These are phyloP conservation scores for Suhomyces faveliae DNA, from an alignment of 805 yeast genomes.

Conservation along the genomic window DNA sequence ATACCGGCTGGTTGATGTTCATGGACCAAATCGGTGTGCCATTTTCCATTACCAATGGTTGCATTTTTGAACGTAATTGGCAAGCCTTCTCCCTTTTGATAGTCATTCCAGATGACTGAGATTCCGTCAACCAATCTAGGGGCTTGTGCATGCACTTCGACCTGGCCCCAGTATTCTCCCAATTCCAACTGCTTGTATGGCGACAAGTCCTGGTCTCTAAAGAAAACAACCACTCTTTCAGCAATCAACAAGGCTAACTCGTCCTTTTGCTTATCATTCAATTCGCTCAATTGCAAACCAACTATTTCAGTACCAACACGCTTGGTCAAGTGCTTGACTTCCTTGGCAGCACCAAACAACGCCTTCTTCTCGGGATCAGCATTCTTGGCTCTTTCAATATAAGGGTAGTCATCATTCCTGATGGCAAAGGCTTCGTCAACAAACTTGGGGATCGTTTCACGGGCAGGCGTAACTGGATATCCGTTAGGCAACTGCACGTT, in stretches of 20 bases:
- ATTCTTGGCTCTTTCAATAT: constrained; percentile 24
- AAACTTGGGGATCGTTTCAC: constrained; percentile 22
- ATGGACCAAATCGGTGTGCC: constrained; percentile 40
- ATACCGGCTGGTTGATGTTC: constrained; percentile 38
- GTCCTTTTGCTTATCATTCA: constrained; percentile 28
- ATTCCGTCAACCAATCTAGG: constrained; percentile 23
- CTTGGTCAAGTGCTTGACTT: constrained; percentile 28
- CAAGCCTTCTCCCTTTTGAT: constrained; percentile 25
- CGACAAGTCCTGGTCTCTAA: constrained; percentile 30
- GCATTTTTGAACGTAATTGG: constrained; percentile 29
- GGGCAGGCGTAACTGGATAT: constrained; percentile 25
- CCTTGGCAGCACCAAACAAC: constrained; percentile 30
- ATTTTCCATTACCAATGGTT: constrained; percentile 24
- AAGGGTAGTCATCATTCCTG: constrained; percentile 23
- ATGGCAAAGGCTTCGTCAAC: constrained; percentile 25
- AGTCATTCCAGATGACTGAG: constrained; percentile 33
- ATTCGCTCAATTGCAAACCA: constrained; percentile 29
- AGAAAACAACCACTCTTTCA: constrained; percentile 30
- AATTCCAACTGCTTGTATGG: constrained; percentile 31
- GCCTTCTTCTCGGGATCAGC: constrained; percentile 34
- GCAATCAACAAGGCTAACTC: constrained; percentile 32
- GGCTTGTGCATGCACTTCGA: constrained; percentile 24
- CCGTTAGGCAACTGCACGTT: constrained; percentile 27
- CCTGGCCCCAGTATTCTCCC: constrained; percentile 32
- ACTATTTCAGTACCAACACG: constrained; percentile 33